Evolutionary conservation across 768 basidiomycete genomes (phyloP).

Genomic region (Suillus clintonianus): DNA sequence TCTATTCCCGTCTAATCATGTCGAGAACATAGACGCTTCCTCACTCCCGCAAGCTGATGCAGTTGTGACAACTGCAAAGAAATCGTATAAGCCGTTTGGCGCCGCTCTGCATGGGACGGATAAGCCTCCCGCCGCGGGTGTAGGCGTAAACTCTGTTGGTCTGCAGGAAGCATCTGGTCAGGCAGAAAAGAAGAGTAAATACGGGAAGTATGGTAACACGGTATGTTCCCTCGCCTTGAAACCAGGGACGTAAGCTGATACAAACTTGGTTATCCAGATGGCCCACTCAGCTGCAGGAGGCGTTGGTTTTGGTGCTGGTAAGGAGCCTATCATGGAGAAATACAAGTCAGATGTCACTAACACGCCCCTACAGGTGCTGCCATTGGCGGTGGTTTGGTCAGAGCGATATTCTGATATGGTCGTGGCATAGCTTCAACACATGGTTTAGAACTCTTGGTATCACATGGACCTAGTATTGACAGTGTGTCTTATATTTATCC

Average conservation of each 20-base stretch:
- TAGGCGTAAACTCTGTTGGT: constrained; percentile 31
- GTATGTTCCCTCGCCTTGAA: constrained; percentile 31
- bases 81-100: constrained; percentile 39
- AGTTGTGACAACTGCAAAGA: constrained; percentile 2
- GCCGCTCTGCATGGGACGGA: constrained; percentile 37
- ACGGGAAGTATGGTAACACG: constrained; percentile 57
- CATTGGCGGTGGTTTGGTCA: constrained; percentile 50
- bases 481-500: neutral
- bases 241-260: constrained; percentile 7
- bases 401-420: constrained; percentile 44
- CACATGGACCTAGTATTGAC: neutral
- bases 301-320: constrained; percentile 76
- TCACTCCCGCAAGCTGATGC: neutral
- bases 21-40: constrained; percentile 51
- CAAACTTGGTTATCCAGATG: constrained; percentile 34
- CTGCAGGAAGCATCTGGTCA: constrained; percentile 29
- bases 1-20: constrained; percentile 77
- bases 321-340: constrained; percentile 19
- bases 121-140: constrained; percentile 28
- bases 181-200: constrained; percentile 57
- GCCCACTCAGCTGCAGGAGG: constrained; percentile 68
- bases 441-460: neutral
- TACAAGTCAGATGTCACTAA: neutral
- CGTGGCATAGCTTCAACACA: neutral
- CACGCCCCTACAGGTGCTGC: constrained; percentile 42